Conservation (phyloP, 305 asterid species). For the Fraxinus sp. region DNA sequence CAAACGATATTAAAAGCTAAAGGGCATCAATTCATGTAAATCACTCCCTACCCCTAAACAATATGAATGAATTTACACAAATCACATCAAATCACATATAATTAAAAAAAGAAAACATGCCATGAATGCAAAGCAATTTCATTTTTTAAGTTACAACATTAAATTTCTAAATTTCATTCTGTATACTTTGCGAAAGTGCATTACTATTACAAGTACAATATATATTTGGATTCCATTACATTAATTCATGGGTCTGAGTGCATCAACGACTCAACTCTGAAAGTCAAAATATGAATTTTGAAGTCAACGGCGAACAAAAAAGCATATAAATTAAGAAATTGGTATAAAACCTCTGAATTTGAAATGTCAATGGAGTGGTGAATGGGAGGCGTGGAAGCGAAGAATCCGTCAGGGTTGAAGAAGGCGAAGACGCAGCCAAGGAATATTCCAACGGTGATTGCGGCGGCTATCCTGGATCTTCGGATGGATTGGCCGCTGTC, state of each 20-base stretch:
- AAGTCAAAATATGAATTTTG: conserved; percentile 19
- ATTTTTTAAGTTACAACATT: neutral
- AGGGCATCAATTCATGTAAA: neutral
- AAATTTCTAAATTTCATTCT: neutral
- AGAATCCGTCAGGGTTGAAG: conserved; percentile 41
- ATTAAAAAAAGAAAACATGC: neutral
- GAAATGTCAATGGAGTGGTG: conserved; percentile 26
- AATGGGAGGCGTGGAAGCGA: conserved; percentile 25
- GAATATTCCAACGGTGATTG: conserved; percentile 43
- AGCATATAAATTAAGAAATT: neutral
- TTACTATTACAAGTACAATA: neutral
- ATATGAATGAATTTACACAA: neutral
- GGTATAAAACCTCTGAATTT: conserved; percentile 36
- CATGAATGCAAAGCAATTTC: neutral
- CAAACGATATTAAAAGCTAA: neutral
- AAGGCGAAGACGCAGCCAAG: conserved; percentile 51
- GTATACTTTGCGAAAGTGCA: neutral
- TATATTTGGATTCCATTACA: neutral
- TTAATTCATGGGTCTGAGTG: neutral
- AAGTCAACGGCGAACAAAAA: conserved; percentile 21
- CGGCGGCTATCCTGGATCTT: conserved; percentile 38
- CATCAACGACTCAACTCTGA: neutral
- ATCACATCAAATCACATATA: neutral
- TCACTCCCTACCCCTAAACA: neutral
- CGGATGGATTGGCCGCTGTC: conserved; percentile 30